A percentile compares a stretch with the other conserved stretches of the same genome.
Conservation (phyloP, 805 yeast genomes). For the Pichia thaimueangensis region DNA sequence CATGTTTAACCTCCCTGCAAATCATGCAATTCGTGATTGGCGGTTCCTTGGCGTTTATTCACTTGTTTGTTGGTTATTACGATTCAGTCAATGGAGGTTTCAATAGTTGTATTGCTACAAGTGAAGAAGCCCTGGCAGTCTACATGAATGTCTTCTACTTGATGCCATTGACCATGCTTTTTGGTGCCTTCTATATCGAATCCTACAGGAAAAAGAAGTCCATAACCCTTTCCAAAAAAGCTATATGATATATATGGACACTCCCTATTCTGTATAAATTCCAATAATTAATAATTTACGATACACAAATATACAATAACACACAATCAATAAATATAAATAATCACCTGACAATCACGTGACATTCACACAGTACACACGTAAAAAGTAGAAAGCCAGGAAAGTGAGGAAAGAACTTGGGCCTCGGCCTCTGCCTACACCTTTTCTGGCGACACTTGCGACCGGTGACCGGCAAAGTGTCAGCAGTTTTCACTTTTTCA, state of each 20-base stretch:
- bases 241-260: too few species aligned
- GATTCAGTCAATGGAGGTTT: constrained; percentile 39
- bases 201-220: constrained; percentile 36
- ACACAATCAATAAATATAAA: too few species aligned
- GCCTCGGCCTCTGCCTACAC: too few species aligned
- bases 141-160: constrained; percentile 57
- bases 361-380: too few species aligned
- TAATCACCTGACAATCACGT: too few species aligned
- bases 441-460: too few species aligned
- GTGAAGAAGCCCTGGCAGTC: constrained; percentile 59
- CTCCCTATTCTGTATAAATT: too few species aligned
- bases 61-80: constrained; percentile 53
- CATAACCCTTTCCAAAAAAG: constrained; percentile 8
- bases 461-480: background rate
- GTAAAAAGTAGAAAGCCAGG: too few species aligned
- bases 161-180: constrained; percentile 60
- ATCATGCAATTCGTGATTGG: constrained; percentile 65
- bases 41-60: constrained; percentile 60
- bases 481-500: background rate
- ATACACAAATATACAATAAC: too few species aligned
- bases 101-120: constrained; percentile 45
- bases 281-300: too few species aligned
- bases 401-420: too few species aligned
- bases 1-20: constrained; percentile 58
- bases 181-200: constrained; percentile 59